A percentile compares a stretch with the other conserved stretches of the same genome.
These are phyloP conservation scores for Cercospora zeae-maydis DNA, from an alignment of 2,329 filamentous ascomycete species.

Conservation along the genomic window DNA sequence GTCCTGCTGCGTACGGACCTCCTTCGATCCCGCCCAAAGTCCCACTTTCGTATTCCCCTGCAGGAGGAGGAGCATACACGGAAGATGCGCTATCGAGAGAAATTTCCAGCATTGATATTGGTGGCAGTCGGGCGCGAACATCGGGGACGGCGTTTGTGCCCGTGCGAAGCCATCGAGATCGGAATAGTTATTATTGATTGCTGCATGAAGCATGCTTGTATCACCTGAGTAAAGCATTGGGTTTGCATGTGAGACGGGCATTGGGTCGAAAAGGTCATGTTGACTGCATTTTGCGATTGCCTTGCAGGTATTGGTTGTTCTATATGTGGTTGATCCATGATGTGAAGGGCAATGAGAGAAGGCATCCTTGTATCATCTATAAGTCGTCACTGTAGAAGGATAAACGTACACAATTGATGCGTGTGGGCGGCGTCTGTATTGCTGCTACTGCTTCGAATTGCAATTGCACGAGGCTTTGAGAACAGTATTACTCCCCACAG, in stretches of 20 bases:
- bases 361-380: too few relatives aligned
- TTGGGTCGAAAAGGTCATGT: background rate
- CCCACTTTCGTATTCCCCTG: conserved; percentile 18
- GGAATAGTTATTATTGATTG: conserved; percentile 30
- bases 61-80: conserved; percentile 35
- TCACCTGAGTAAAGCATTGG: background rate
- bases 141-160: conserved; percentile 30
- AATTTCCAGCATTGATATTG: conserved; percentile 55
- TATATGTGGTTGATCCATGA: too few relatives aligned
- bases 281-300: background rate
- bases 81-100: conserved; percentile 65
- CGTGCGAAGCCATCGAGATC: conserved; percentile 34
- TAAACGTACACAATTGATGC: too few relatives aligned
- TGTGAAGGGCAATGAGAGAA: too few relatives aligned
- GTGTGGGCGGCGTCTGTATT: too few relatives aligned
- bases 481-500: too few relatives aligned
- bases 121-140: conserved; percentile 22
- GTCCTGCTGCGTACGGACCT: conserved; percentile 28
- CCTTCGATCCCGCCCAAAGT: conserved; percentile 24
- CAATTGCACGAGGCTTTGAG: too few relatives aligned
- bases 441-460: too few relatives aligned
- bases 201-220: background rate
- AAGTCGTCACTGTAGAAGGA: too few relatives aligned
- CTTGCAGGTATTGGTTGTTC: background rate
- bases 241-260: background rate